Base-by-base conservation (phyloP, 805 yeast genomes). In the Schwanniomyces vanrijiae region DNA sequence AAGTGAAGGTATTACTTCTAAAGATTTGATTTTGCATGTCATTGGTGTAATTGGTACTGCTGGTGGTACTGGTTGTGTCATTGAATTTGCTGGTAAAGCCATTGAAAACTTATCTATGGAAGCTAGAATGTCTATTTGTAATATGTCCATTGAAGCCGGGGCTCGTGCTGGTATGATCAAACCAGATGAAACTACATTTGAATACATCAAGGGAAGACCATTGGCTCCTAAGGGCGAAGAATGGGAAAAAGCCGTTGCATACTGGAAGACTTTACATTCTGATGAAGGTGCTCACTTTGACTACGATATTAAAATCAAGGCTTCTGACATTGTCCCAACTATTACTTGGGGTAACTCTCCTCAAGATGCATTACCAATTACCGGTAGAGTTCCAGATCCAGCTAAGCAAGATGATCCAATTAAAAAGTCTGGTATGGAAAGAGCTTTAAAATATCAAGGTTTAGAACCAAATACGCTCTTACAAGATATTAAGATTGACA, bases 301-400 rank as follows among this genome's bases (percentile, higher is more conserved):
- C 64, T 71, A 80, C 56, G 96, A 89, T 57, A 84, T 94, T 57
- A 73, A 76, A 39, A 88, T 94, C 65, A 76, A 85, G 55, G 96
- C 95, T 44, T 71, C 77, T 21, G 98, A 92, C 59, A 84, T 94
- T 50, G 82, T 88, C 43, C 99, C 99, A 56, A 94, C 99, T 20
- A 90, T 94, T 52, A 94, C 99, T 21, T 94, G 99, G 99, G 99
- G 99, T 76, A 94, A 94, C 58, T 92, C 98, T 60, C 99, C 99
- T 26, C 98, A 94, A 73, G 99, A 94, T 65, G 98, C 98, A 40
- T 76, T 94, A 54, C 97, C 99, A 50, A 91, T 94, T 60, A 86
- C 95, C 13, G 96, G 88, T 31, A 61, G 71, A 16, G 96, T 90
- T 40, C 99, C 99, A 44, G 95, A 94, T 65, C 99, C 99, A 51